A percentile compares a stretch with the other conserved stretches of the same genome.
Evolutionary conservation across 805 yeast genomes (phyloP).

Genomic region (Saturnispora besseyi): DNA sequence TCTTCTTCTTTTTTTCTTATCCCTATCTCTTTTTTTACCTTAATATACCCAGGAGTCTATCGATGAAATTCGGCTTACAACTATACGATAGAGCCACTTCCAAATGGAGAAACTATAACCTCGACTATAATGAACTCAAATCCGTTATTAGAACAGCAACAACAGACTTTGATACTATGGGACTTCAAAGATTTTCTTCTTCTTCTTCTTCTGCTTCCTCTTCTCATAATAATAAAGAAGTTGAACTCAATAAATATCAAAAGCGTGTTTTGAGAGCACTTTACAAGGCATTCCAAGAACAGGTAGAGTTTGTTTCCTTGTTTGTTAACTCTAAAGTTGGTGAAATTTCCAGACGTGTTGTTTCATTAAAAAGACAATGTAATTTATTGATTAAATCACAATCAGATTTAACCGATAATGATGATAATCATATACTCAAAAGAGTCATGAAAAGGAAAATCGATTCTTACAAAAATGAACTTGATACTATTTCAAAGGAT

Average conservation of each 20-base stretch:
- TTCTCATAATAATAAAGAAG: neutral
- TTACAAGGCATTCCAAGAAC: conserved; percentile 39
- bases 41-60: neutral
- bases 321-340: conserved; percentile 62
- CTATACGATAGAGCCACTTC: conserved; percentile 68
- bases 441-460: conserved; percentile 20
- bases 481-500: conserved; percentile 37
- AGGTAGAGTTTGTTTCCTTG: conserved; percentile 50
- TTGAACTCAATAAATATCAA: conserved; percentile 15
- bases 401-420: conserved; percentile 7
- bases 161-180: conserved; percentile 14
- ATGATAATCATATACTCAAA: conserved; percentile 11
- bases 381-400: conserved; percentile 18
- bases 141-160: conserved; percentile 53
- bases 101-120: conserved; percentile 79
- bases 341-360: conserved; percentile 48
- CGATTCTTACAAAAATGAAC: conserved; percentile 27
- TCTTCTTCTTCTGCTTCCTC: conserved; percentile 14
- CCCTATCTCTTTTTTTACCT: too few relatives aligned
- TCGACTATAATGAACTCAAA: conserved; percentile 76
- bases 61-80: conserved; percentile 83
- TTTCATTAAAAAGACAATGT: conserved; percentile 20
- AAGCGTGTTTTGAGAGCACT: conserved; percentile 27
- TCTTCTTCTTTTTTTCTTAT: neutral
- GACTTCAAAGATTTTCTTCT: conserved; percentile 7